Percentiles rank a stretch among this genome's conserved stretches.
phyloP scores from a whole-genome alignment of 495 filamentous ascomycete genomes.

The Trichoderma gamsii region DNA sequence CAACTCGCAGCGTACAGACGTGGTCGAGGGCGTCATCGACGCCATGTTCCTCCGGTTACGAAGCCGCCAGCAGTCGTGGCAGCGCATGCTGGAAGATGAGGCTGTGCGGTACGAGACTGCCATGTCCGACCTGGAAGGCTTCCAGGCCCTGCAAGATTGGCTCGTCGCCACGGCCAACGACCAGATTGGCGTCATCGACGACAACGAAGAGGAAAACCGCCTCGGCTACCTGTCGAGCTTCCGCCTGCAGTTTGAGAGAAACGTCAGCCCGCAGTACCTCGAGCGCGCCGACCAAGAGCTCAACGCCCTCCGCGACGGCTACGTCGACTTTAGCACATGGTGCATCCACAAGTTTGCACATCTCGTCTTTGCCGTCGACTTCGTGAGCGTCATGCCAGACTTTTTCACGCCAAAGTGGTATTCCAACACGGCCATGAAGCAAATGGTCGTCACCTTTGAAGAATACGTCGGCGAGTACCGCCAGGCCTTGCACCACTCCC shows the following conservation, averaged over 20 bases:
- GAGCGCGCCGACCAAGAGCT: slow-evolving; percentile 64
- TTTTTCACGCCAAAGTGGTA: slow-evolving; percentile 94
- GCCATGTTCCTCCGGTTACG: slow-evolving; percentile 86
- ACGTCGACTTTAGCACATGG: slow-evolving; percentile 87
- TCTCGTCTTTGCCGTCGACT: slow-evolving; percentile 82
- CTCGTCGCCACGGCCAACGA: slow-evolving; percentile 96
- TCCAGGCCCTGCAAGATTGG: slow-evolving; percentile 83
- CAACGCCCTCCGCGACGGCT: slow-evolving; percentile 72
- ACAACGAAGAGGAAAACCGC: slow-evolving; percentile 64
- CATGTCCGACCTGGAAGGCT: slow-evolving; percentile 63
- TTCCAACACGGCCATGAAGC: slow-evolving; percentile 68
- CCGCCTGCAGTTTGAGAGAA: slow-evolving; percentile 64
- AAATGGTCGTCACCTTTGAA: slow-evolving; percentile 86
- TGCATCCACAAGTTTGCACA: slow-evolving; percentile 78
- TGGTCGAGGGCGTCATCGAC: slow-evolving; percentile 88
- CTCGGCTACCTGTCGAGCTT: slow-evolving; percentile 75
- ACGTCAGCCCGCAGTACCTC: slow-evolving; percentile 78
- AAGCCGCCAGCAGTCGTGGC: slow-evolving; percentile 74
- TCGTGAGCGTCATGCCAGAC: slow-evolving; percentile 69
- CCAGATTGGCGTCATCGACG: slow-evolving; percentile 95
- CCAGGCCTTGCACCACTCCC: slow-evolving; percentile 69
- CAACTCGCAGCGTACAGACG: slow-evolving; percentile 73
- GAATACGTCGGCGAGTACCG: slow-evolving; percentile 88
- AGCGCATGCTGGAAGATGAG: slow-evolving; percentile 83
- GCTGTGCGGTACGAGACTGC: slow-evolving; percentile 59